Conservation (phyloP, 306 rosid genomes). For the apple (Malus domestica) region ASM211411v1 NC_041796.1:14498501-14499000, state of each 20-base stretch:
- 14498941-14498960: too few species aligned
- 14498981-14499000: too few species aligned
- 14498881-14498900: neutral
- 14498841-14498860: neutral
- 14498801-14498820: constrained; percentile 38
- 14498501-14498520: constrained; percentile 19
- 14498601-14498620: constrained; percentile 36
- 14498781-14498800: constrained; percentile 44
- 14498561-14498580: constrained; percentile 42
- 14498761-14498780: constrained; percentile 37
- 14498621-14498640: constrained; percentile 43
- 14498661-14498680: constrained; percentile 39
- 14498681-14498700: constrained; percentile 35
- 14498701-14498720: constrained; percentile 24
- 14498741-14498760: constrained; percentile 40
- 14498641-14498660: constrained; percentile 45
- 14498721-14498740: constrained; percentile 19
- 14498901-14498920: too few species aligned
- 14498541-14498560: constrained; percentile 24
- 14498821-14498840: neutral
- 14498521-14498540: neutral
- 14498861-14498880: neutral
- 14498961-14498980: too few species aligned
- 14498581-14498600: constrained; percentile 41
- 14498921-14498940: too few species aligned